Evolutionary conservation across 805 yeast genomes (phyloP).

Genomic region (Yamadazyma sp.): DNA sequence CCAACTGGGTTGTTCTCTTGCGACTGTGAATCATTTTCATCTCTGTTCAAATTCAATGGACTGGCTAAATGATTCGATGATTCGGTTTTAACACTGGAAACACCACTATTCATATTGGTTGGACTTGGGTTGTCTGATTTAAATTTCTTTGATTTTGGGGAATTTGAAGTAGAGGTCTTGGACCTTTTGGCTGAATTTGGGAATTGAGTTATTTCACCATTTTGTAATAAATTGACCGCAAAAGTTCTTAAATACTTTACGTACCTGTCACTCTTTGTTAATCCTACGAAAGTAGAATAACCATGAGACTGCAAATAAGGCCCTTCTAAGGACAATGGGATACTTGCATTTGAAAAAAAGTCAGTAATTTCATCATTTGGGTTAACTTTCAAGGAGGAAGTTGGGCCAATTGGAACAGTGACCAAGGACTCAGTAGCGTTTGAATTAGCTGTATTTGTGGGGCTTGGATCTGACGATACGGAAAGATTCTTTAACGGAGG

Average conservation of each 20-base stretch:
- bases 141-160: conserved; percentile 15
- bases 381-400: conserved; percentile 28
- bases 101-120: not conserved
- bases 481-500: conserved; percentile 14
- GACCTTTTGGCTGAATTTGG: conserved; percentile 9
- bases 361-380: conserved; percentile 31
- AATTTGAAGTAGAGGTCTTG: conserved; percentile 4
- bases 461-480: no score
- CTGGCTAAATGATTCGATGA: conserved; percentile 1
- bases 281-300: conserved; percentile 35
- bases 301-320: conserved; percentile 40
- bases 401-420: conserved; percentile 34
- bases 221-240: conserved; percentile 28
- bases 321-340: conserved; percentile 35
- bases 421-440: conserved; percentile 14
- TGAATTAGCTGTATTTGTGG: not conserved
- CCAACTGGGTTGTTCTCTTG: not conserved
- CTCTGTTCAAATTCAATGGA: conserved; percentile 5
- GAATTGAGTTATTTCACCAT: conserved; percentile 33
- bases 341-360: conserved; percentile 32
- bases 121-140: conserved; percentile 6
- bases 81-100: conserved; percentile 2
- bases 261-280: conserved; percentile 39
- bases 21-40: not conserved
- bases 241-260: conserved; percentile 34